Base-by-base conservation (phyloP, 2,329 filamentous ascomycete species). In the Diplodia intermedia region DNA sequence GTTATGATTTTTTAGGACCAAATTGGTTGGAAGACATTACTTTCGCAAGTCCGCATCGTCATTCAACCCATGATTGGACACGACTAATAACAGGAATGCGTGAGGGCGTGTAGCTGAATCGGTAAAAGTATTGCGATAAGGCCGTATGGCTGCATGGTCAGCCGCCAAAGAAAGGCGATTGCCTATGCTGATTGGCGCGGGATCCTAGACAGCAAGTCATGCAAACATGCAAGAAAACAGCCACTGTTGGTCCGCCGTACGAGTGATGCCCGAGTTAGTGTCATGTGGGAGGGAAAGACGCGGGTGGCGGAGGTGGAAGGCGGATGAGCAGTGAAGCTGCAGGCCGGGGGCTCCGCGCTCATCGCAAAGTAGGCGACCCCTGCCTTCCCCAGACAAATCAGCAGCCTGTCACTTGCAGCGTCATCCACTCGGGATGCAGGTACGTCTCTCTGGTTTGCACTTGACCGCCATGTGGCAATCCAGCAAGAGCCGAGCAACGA, bases 401-500 rank as follows among this genome's bases (percentile, higher is more conserved):
- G 29, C 29, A 26, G 36, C 9, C 60, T 26, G 49, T 23, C 11
- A 33, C 29, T n/a, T 31, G 26, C 31, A 33, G 14, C 31, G 12
- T 31, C 43, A 31, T 36, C 18, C 31, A 52, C 14, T 52, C 60
- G 29, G 60, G 12, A 31, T 33, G 18, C 31, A 49, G 55, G n/a
- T 62, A 14, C 18, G 26, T 50, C 40, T 23, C 43, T 20, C 12
- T 38, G 15, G 18, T n/a, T 40, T 23, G 11, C 11, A 33, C 15
- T 8, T 15, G 14, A 9, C 43, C 49, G 40, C 56, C 57, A 62
- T 62, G 57, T 62, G 40, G 43, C 36, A 36, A 43, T 50, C 20
- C 54, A 36, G n/a, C 15, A 47, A 18, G 20, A 26, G 60, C 60
- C 60, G 47, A 38, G 33, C 38, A 47, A 33, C 60, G 43, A 63